phyloP scores from a whole-genome alignment of 2,329 filamentous ascomycete genomes.

The Colletotrichum sp. region DNA sequence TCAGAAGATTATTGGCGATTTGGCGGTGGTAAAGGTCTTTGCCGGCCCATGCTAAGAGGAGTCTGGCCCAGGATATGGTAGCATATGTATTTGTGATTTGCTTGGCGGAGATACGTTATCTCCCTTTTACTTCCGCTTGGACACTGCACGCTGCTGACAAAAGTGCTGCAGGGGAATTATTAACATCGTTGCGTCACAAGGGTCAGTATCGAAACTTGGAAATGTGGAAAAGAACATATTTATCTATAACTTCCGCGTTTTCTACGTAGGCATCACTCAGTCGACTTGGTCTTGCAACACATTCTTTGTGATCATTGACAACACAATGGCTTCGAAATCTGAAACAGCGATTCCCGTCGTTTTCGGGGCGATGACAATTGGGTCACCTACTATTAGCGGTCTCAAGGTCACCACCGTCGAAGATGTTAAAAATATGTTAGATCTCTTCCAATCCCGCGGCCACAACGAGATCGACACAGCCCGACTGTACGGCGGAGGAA shows the following conservation, averaged over 20 bases:
- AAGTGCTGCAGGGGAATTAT: neutral
- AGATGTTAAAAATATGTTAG: neutral
- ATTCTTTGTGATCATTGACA: neutral
- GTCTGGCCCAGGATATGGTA: neutral
- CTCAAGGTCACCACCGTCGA: neutral
- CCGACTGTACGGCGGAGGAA: slow-evolving; percentile 66
- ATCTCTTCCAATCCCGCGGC: neutral
- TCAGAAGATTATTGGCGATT: neutral
- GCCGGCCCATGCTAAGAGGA: neutral
- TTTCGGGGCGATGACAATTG: neutral
- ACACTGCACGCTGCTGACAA: neutral
- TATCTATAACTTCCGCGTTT: neutral
- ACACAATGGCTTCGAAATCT: neutral
- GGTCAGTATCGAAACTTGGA: neutral
- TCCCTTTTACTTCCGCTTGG: neutral
- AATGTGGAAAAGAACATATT: neutral
- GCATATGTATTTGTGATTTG: neutral
- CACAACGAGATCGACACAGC: slow-evolving; percentile 72
- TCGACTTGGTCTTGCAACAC: neutral
- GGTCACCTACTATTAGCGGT: neutral
- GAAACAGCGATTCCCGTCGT: neutral
- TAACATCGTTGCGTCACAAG: neutral
- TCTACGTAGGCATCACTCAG: neutral
- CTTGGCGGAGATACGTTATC: neutral
- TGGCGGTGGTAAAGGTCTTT: neutral